Conservation (phyloP, 345 rosid genomes). For the thale cress (Arabidopsis thaliana) region DNA sequence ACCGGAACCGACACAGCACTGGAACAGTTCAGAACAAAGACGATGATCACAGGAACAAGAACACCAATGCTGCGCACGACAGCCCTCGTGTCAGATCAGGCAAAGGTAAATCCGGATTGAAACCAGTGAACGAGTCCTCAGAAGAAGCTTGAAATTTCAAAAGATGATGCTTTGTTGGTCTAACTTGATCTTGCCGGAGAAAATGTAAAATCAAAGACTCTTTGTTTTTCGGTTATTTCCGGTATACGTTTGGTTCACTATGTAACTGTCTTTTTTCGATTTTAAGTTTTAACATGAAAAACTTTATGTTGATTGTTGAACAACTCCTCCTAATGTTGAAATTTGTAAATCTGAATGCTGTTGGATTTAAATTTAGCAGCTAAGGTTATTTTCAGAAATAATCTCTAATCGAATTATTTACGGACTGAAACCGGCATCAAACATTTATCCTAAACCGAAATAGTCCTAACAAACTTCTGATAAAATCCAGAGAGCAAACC, state of each 20-base stretch:
- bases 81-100: conserved; percentile 49
- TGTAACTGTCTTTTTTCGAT: conserved; percentile 36
- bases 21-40: conserved; percentile 51
- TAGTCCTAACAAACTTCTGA: neutral
- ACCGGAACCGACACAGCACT: conserved; percentile 47
- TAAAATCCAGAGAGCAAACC: conserved; percentile 22
- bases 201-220: conserved; percentile 25
- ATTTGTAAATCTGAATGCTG: conserved; percentile 24
- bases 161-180: conserved; percentile 35
- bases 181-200: conserved; percentile 36
- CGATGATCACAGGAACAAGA: conserved; percentile 38
- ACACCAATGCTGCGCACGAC: conserved; percentile 32
- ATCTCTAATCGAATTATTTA: neutral
- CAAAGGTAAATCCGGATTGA: conserved; percentile 53
- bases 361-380: neutral
- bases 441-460: no score
- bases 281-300: conserved; percentile 29
- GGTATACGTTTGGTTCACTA: conserved; percentile 38
- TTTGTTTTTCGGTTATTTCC: conserved; percentile 40
- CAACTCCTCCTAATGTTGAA: conserved; percentile 20
- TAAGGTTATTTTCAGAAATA: neutral
- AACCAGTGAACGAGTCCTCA: conserved; percentile 47
- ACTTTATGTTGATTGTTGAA: conserved; percentile 39
- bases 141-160: conserved; percentile 49
- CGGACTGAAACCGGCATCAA: neutral